Conservation (phyloP, 2,329 filamentous ascomycete species). For the Diaporthe caulivora region DNA sequence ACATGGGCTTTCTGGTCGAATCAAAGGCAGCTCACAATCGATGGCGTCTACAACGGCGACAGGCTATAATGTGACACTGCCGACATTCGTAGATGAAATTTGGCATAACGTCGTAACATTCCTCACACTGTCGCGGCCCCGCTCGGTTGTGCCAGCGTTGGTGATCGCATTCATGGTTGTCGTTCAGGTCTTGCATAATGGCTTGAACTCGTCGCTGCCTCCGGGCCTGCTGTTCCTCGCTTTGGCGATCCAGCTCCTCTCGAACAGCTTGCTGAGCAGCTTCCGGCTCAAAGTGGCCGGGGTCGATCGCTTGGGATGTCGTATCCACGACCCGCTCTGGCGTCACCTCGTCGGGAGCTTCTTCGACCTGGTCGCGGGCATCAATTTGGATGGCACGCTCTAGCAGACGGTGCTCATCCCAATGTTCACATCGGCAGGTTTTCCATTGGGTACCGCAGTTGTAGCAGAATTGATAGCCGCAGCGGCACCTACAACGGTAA, state of each 20-base stretch:
- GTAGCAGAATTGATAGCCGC: neutral
- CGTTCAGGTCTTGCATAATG: neutral
- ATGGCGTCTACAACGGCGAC: neutral
- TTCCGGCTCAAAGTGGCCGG: neutral
- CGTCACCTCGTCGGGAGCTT: neutral
- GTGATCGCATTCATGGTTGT: neutral
- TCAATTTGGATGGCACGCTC: neutral
- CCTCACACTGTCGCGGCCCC: neutral
- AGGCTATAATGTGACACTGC: neutral
- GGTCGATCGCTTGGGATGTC: too few relatives aligned
- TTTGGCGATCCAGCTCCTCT: neutral
- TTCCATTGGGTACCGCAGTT: neutral
- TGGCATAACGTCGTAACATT: neutral
- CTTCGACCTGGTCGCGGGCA: too few relatives aligned
- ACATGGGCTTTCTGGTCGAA: too few relatives aligned
- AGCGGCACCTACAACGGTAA: neutral
- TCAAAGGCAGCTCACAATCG: neutral
- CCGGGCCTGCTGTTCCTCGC: neutral
- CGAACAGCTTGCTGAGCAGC: neutral
- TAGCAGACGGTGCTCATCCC: neutral
- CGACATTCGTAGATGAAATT: neutral
- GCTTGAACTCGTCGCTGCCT: neutral
- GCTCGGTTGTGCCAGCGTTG: neutral
- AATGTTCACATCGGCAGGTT: neutral
- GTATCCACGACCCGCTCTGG: neutral